These are phyloP conservation scores for Mycena rebaudengoi DNA, from an alignment of 768 basidiomycete species.

Conservation along the genomic window DNA sequence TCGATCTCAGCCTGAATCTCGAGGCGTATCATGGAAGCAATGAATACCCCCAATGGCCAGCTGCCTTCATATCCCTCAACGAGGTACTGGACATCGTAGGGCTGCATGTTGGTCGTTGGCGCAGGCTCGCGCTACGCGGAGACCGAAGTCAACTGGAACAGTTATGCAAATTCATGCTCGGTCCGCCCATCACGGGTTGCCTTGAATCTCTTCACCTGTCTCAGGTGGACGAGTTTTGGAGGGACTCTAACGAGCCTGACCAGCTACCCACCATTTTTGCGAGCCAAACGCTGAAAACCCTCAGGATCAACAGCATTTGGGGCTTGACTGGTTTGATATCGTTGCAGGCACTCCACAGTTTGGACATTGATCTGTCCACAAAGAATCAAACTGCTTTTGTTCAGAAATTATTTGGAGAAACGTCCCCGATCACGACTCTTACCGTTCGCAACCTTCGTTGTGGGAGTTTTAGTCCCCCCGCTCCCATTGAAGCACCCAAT, in stretches of 20 bases:
- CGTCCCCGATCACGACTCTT: not conserved
- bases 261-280: not conserved
- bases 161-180: not conserved
- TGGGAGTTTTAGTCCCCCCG: too few species aligned
- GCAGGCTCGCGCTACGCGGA: not conserved
- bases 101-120: constrained; percentile 4
- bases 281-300: not conserved
- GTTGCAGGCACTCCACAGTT: not conserved
- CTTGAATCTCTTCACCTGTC: not conserved
- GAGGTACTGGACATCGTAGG: not conserved
- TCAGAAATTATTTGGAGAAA: not conserved
- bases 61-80: not conserved
- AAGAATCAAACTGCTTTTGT: not conserved
- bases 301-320: not conserved
- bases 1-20: constrained; percentile 11
- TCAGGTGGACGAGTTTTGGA: too few species aligned
- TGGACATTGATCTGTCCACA: not conserved
- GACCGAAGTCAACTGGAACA: not conserved
- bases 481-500: not conserved
- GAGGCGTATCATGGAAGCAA: not conserved
- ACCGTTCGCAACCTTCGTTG: not conserved
- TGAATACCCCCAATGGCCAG: not conserved
- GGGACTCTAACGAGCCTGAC: not conserved
- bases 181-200: not conserved
- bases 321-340: not conserved